Evolutionary conservation across 345 rosid genomes (phyloP).

Genomic region (Gossypium ekmanianum): DNA sequence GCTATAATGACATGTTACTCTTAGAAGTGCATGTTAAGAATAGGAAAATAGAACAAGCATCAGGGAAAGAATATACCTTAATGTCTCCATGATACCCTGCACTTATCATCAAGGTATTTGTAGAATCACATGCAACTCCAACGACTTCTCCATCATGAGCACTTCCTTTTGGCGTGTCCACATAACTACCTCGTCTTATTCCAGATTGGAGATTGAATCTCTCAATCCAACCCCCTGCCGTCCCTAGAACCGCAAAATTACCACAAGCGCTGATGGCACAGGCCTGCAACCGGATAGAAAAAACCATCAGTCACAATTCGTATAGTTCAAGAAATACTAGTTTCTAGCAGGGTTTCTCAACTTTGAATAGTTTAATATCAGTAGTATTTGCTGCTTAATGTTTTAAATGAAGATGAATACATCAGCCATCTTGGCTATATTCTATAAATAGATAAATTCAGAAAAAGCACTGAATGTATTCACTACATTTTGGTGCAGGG

Average conservation of each 20-base stretch:
- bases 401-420: slow-evolving; percentile 1
- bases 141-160: slow-evolving; percentile 80
- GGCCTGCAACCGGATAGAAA: slow-evolving; percentile 47
- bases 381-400: not conserved
- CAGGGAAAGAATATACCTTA: slow-evolving; percentile 40
- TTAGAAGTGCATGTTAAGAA: not conserved
- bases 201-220: slow-evolving; percentile 96
- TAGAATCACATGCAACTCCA: slow-evolving; percentile 94
- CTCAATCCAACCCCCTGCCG: slow-evolving; percentile 93
- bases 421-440: not conserved
- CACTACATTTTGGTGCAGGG: not conserved
- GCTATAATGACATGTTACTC: not conserved
- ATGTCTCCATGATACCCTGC: slow-evolving; percentile 87
- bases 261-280: slow-evolving; percentile 96
- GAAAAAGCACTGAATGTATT: not conserved
- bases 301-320: not conserved
- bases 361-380: slow-evolving; percentile 7
- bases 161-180: slow-evolving; percentile 47
- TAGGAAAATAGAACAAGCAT: not conserved
- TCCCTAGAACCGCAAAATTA: slow-evolving; percentile 89
- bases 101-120: slow-evolving; percentile 89
- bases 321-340: not conserved
- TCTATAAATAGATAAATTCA: not conserved
- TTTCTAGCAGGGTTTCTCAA: not conserved
- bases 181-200: slow-evolving; percentile 77